Conservation (phyloP, 2,329 filamentous ascomycete species). For the Tolypocladium paradoxum region DNA sequence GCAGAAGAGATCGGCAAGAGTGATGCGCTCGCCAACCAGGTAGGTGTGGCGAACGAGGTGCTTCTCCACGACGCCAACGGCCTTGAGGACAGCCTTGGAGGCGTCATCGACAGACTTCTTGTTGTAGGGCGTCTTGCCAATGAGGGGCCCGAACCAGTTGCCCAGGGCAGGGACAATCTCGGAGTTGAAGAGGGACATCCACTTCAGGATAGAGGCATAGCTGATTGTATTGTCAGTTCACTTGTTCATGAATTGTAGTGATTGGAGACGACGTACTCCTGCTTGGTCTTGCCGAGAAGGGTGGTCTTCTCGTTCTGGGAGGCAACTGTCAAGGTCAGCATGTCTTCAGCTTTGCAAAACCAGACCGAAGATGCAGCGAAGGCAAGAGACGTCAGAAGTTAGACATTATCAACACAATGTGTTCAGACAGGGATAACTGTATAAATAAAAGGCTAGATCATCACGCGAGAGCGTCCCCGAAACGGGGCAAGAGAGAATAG, state of each 20-base stretch:
- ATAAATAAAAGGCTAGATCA: constrained; percentile 61
- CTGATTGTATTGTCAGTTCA: constrained; percentile 19
- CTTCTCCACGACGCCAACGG: constrained; percentile 64
- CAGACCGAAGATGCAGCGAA: background rate
- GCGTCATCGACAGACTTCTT: constrained; percentile 90
- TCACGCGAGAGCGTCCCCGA: constrained; percentile 30
- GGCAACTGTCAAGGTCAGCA: constrained; percentile 56
- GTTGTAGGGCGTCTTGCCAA: constrained; percentile 81
- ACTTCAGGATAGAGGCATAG: constrained; percentile 94
- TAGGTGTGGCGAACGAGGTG: constrained; percentile 90
- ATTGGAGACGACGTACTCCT: constrained; percentile 58
- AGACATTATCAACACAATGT: constrained; percentile 77
- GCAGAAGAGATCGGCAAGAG: constrained; percentile 86
- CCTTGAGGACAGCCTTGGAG: constrained; percentile 57
- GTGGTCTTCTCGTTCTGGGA: constrained; percentile 99
- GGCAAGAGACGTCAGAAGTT: constrained; percentile 56
- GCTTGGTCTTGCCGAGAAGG: constrained; percentile 98
- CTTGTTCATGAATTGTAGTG: background rate
- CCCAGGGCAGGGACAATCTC: constrained; percentile 68
- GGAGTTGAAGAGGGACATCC: constrained; percentile 93
- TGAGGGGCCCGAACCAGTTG: constrained; percentile 77
- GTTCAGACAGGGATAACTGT: constrained; percentile 99
- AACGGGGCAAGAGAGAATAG: background rate
- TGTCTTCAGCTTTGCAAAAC: background rate
- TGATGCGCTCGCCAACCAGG: constrained; percentile 95